Base-by-base conservation (phyloP, 202 grass and related monocot genomes). In the Setaria italica region DNA sequence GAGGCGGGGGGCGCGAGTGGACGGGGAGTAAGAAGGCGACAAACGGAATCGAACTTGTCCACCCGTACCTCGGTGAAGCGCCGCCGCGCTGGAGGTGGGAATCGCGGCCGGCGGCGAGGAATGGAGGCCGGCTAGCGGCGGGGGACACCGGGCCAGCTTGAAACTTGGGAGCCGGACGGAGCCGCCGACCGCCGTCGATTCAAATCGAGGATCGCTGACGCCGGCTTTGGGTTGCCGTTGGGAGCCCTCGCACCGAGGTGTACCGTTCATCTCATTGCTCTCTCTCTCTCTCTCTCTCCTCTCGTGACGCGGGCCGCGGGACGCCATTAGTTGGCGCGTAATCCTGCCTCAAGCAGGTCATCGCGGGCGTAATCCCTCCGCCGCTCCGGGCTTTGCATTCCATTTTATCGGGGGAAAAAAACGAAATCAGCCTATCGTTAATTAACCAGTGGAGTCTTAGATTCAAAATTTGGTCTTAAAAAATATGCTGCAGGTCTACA, bases 311-410 rank as follows among this genome's bases (percentile, higher is more conserved):
- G 47, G 47, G 21, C 25, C 15, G 30, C 46, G 70, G 32, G 21
- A 5, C 70, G 70, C 46, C 46, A 73, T 74, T 74, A 54, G 14
- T 73, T 74, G 48, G 70, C 70, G 47, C 70, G 46, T 73, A 50
- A 54, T 54, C 51, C 43, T 46, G 43, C 43, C 43, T 46, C 43
- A 10, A 41, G 39, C 43, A 10, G 43, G 39, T 41, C 39, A 41
- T 4, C 39, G 39, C 9, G 7, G 7, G 42, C 42, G 42, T 43
- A 43, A 43, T 43, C 42, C 42, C 42, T 43, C 42, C 6, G 42
- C 34, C 25, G 25, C 25, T 25, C 25, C 25, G 39, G 39, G 39
- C 39, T 5, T 41, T 41, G 39, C 39, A 41, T 41, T 5, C 39
- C 39, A 41, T 25, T 25, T 25, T 25, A 25, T 25, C 25, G 25